Evolutionary conservation across 2,329 filamentous ascomycete species (phyloP), one percentile per base, ranked within the genome.

Genomic region (Dactylellina sp.): DNA sequence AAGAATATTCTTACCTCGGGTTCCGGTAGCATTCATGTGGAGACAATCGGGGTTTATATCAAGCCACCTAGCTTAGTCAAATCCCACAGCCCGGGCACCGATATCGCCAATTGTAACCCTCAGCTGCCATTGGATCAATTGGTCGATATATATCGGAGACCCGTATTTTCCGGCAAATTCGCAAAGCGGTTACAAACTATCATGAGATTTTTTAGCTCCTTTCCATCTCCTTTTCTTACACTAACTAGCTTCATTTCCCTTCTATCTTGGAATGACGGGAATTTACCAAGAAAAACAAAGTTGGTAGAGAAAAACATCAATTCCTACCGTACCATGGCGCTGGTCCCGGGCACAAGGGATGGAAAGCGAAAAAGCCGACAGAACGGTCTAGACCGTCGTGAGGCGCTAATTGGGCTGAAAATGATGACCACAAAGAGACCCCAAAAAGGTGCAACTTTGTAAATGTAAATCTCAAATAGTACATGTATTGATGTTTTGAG

Each of bases 331-430:
- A 22, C 32, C 35, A 52, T 50, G 35, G 32, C 20, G 44, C 32
- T 60, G 44, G 52, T 39, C n/a, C 16, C 12, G 24, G 39, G 49
- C 60, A 24, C 55, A 49, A 28, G 47, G 49, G 28, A 32, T 59
- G 16, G 32, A 66, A 68, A 28, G 4, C 35, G 46, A 68, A 68
- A 52, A 50, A 68, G 63, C 63, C 63, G 63, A 68, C 11, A 46
- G 63, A 68, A 52, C 63, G 63, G 46, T 60, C 63, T 68, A 42
- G 63, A 68, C 32, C 63, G 16, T 39, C 24, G 7, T 12, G 44
- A 59, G 44, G 52, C 53, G 35, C 62, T 59, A 66, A 66, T 32
- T 24, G 62, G 57, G 53, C 52, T 59, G 52, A 59, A 59, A 55
- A 59, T 24, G 22, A 24, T 32, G 22, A 59, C 59, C 40, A 53